Conservation (phyloP, 2,329 filamentous ascomycete species). For the Claviceps maximensis region DNA sequence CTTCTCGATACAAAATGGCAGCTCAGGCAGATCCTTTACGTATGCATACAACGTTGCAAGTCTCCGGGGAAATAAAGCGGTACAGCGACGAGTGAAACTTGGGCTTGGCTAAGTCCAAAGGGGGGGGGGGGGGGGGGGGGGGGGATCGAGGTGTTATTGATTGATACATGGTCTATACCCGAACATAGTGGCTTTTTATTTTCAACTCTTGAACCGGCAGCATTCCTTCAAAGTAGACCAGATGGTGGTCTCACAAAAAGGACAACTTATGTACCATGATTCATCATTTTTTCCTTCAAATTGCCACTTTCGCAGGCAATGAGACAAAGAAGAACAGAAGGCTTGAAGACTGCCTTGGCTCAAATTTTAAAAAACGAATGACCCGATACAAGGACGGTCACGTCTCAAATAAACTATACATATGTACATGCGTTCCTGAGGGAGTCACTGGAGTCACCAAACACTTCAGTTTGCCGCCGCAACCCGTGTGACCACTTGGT, state of each 20-base stretch:
- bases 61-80: not conserved
- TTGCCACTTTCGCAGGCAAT: not conserved
- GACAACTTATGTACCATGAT: not conserved
- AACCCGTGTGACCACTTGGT: not conserved
- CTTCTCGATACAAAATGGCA: not conserved
- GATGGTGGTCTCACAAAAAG: not conserved
- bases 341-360: not conserved
- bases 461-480: not conserved
- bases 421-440: not conserved
- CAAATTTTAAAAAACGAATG: not conserved
- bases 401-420: not conserved
- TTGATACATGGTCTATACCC: not conserved
- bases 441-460: not conserved
- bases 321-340: not conserved
- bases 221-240: not conserved
- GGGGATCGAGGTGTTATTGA: not conserved
- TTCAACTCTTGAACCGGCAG: not conserved
- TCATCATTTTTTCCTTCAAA: not conserved
- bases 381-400: not conserved
- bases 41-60: not conserved
- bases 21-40: not conserved
- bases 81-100: not conserved
- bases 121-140: too few relatives aligned
- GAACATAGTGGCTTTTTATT: not conserved
- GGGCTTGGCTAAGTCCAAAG: not conserved